Conservation (phyloP, 345 rosid genomes). For the Hibiscus mutabilis region DNA sequence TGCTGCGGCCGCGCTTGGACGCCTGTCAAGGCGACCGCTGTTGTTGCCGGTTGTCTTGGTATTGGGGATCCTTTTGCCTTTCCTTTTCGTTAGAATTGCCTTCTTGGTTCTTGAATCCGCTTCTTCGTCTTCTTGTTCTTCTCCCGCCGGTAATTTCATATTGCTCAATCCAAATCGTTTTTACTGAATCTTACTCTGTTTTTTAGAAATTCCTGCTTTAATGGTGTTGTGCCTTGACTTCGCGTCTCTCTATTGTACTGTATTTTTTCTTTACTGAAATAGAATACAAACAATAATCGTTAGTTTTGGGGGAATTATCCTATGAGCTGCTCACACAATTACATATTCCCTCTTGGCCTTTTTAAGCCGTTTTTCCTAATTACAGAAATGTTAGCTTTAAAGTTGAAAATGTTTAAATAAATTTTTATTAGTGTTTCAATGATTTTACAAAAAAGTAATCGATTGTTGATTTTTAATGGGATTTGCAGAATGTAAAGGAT, state of each 20-base stretch:
- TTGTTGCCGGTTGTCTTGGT: conserved; percentile 46
- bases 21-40: conserved; percentile 47
- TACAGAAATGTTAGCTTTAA: background rate
- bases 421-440: background rate
- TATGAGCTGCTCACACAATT: background rate
- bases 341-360: background rate
- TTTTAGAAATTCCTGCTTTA: background rate
- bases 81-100: conserved; percentile 62
- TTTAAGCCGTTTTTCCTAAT: background rate
- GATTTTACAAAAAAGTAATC: background rate
- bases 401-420: background rate
- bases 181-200: background rate
- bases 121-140: conserved; percentile 49
- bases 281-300: background rate
- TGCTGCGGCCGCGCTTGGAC: conserved; percentile 28
- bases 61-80: conserved; percentile 54
- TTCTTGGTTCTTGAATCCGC: conserved; percentile 76
- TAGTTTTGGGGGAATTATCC: background rate
- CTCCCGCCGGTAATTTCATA: conserved; percentile 37
- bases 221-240: conserved; percentile 2
- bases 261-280: background rate
- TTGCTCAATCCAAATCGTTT: background rate
- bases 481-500: conserved; percentile 58
- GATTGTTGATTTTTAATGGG: background rate
- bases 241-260: background rate